A percentile compares a stretch with the other conserved stretches of the same genome.
phyloP scores from a whole-genome alignment of 148 eudicot species.

The Fagopyrum esculentum region DNA sequence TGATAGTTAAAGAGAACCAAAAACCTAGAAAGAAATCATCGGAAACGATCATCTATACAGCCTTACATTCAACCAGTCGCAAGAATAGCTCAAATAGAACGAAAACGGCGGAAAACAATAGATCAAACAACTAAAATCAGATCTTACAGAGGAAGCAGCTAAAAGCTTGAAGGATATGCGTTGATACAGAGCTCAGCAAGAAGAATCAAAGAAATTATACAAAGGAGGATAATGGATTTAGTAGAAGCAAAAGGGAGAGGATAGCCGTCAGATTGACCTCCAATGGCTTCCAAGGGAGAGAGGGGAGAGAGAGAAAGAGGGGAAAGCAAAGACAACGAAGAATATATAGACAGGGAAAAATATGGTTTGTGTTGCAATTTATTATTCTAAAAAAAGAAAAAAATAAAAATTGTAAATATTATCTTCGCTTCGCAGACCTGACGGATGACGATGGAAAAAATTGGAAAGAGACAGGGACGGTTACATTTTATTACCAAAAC shows the following conservation, averaged over 20 bases:
- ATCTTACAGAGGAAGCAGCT: constrained; percentile 11
- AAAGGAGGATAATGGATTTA: background rate
- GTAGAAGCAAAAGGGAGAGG: background rate
- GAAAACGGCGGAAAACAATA: constrained; percentile 3
- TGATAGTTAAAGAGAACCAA: background rate
- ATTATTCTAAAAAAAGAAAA: background rate
- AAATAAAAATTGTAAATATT: background rate
- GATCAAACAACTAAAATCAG: constrained; percentile 13
- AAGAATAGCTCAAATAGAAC: background rate
- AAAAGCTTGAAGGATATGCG: background rate
- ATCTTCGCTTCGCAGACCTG: background rate
- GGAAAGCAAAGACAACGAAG: background rate
- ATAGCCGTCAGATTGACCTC: background rate
- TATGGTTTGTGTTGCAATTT: background rate
- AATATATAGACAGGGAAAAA: background rate
- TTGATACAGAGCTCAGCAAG: background rate
- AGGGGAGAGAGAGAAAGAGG: background rate
- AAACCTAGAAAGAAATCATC: background rate
- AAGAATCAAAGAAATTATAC: background rate
- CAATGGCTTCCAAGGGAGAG: constrained; percentile 5
- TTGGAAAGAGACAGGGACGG: background rate
- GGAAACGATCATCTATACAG: background rate
- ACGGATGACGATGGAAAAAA: background rate
- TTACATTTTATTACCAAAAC: background rate
- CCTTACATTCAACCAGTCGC: background rate